phyloP scores from a whole-genome alignment of 1,139 yeast species.

The Hemisphaericaspora xylanilytica region DNA sequence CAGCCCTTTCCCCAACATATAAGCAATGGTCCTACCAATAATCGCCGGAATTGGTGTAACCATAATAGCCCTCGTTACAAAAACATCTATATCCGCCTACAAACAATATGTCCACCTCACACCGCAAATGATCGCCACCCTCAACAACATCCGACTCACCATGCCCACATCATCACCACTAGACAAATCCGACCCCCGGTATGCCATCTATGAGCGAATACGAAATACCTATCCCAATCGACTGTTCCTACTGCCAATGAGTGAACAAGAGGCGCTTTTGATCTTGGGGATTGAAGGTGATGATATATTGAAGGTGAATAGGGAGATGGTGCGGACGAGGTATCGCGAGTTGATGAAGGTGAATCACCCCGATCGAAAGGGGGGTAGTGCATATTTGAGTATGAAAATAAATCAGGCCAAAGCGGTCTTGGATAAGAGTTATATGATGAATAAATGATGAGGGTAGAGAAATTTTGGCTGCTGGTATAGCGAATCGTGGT shows the following conservation, averaged over 20 bases:
- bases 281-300: constrained; percentile 53
- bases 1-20: background rate
- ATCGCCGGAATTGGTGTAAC: constrained; percentile 59
- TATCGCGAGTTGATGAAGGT: constrained; percentile 64
- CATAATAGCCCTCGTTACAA: constrained; percentile 49
- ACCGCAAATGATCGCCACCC: constrained; percentile 54
- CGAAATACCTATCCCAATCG: constrained; percentile 36
- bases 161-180: background rate
- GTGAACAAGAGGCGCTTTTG: constrained; percentile 58
- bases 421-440: constrained; percentile 59
- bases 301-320: constrained; percentile 47
- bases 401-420: constrained; percentile 77
- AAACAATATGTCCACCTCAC: constrained; percentile 44
- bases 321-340: constrained; percentile 45
- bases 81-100: constrained; percentile 48
- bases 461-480: too few species aligned
- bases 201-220: constrained; percentile 25
- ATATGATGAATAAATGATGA: constrained; percentile 28
- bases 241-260: constrained; percentile 54
- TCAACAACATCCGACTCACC: constrained; percentile 41
- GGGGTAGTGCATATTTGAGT: constrained; percentile 60
- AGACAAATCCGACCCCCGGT: constrained; percentile 17
- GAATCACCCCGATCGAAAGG: constrained; percentile 78
- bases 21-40: constrained; percentile 49
- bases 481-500: too few species aligned